A percentile compares a stretch with the other conserved stretches of the same genome.
Evolutionary conservation across 2,329 filamentous ascomycete species (phyloP).

Genomic region (Epichloe scottii): DNA sequence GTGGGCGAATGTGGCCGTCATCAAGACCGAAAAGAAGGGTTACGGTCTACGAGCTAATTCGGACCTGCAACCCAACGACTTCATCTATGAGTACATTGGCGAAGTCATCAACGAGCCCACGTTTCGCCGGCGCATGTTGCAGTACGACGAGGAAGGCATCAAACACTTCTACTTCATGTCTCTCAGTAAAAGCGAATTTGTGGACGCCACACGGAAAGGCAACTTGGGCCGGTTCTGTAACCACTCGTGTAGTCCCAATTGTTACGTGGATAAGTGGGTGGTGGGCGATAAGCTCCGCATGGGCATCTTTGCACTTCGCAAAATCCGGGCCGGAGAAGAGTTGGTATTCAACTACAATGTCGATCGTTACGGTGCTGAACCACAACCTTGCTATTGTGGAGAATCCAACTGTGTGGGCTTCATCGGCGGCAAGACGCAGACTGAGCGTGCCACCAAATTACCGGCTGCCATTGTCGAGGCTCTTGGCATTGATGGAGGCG

Average conservation of each 20-base stretch:
- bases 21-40: constrained; percentile 97
- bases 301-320: constrained; percentile 90
- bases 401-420: constrained; percentile 92
- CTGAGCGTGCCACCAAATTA: constrained; percentile 85
- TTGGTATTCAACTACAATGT: constrained; percentile 99
- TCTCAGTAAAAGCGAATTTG: constrained; percentile 87
- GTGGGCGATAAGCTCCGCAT: constrained; percentile 94
- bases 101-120: constrained; percentile 91
- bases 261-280: constrained; percentile 99
- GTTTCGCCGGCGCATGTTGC: constrained; percentile 79
- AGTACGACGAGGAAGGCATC: constrained; percentile 93
- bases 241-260: constrained; percentile 97
- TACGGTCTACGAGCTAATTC: constrained; percentile 77
- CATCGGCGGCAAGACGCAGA: constrained; percentile 96
- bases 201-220: constrained; percentile 93
- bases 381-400: constrained; percentile 91
- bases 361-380: constrained; percentile 91
- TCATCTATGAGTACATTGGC: constrained; percentile 96
- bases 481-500: constrained; percentile 83
- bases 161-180: constrained; percentile 99
- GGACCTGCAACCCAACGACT: constrained; percentile 69
- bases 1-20: constrained; percentile 84
- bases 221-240: constrained; percentile 97
- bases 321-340: constrained; percentile 80
- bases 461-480: constrained; percentile 85